Base-by-base conservation (phyloP, 768 basidiomycete genomes). In the Phlebiopsis gigantea region DNA sequence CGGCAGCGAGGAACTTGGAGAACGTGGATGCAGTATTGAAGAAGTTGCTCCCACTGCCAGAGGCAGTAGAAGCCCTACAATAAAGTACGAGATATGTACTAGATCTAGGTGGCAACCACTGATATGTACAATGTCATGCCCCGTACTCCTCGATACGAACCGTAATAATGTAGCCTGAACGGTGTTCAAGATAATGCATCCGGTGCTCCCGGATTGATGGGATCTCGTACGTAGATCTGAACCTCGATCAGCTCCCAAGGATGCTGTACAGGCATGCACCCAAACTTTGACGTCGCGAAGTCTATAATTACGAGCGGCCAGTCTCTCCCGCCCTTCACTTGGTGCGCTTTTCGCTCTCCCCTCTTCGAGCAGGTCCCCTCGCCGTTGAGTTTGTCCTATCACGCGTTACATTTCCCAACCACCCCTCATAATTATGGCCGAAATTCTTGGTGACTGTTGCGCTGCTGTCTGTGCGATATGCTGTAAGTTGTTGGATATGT, bases 381-480 rank as follows among this genome's bases (percentile, higher is more conserved):
- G 6, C 31, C 14, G 12, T 10, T 39, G 34, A 34, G 7, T 34
- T 39, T 39, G 12, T 12, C 17, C 8, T 39, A 14, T 34, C 14
- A 14, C 31, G 6, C 14, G 7, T 34, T 34, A 34, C 7, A 10
- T 39, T 39, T 39, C 2, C 34, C 29, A 55, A 24, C 19, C 15
- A 21, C 26, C n/a, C n/a, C n/a, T n/a, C n/a, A 25, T 15, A 5
- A 48, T 31, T 5, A 60, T 60, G 58, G 47, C 28, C 24, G 59
- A 57, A 39, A 15, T 29, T 15, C 19, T n/a, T 15, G 21, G 15
- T 19, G 59, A 60, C 14, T 45, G 45, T 22, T 46, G 43, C 28
- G 48, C 26, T 44, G 56, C 17, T 31, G 9, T 55, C 28, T 60
- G 49, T 42, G 59, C 31, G n/a, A 4, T 60, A 4, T 57, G 45